phyloP scores from a whole-genome alignment of 129 eudicot genomes.

The Arctium minus region DNA sequence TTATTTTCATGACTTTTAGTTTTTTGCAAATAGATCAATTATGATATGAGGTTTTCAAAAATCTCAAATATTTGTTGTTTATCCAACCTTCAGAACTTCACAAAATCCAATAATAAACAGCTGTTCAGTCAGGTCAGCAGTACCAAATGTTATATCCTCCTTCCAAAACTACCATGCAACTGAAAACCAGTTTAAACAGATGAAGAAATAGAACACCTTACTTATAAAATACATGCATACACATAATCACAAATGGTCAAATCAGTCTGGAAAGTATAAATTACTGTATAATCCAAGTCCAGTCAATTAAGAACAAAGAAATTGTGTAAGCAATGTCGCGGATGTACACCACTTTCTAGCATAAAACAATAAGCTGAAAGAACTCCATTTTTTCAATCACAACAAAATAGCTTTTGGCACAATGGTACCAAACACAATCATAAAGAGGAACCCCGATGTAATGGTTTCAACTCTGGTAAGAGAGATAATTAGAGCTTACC shows the following conservation, averaged over 20 bases:
- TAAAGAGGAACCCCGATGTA: neutral
- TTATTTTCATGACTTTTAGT: neutral
- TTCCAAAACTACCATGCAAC: neutral
- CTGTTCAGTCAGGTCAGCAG: neutral
- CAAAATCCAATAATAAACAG: neutral
- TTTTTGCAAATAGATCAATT: neutral
- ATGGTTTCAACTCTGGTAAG: neutral
- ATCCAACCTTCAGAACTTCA: neutral
- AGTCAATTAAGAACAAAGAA: neutral
- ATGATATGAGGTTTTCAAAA: neutral
- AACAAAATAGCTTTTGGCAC: neutral
- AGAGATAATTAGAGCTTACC: neutral
- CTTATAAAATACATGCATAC: neutral
- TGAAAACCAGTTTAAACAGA: neutral
- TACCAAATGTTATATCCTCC: neutral
- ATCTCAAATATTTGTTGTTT: neutral
- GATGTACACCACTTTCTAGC: neutral
- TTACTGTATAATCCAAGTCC: neutral
- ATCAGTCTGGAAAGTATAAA: neutral
- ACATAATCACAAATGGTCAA: neutral
- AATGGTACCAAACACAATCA: neutral
- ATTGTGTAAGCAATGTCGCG: neutral
- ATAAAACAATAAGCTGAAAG: neutral
- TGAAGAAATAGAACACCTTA: neutral
- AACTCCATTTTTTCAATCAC: neutral